phyloP scores from a whole-genome alignment of 2,329 filamentous ascomycete species.

The Neocatenulostroma microsporum region DNA sequence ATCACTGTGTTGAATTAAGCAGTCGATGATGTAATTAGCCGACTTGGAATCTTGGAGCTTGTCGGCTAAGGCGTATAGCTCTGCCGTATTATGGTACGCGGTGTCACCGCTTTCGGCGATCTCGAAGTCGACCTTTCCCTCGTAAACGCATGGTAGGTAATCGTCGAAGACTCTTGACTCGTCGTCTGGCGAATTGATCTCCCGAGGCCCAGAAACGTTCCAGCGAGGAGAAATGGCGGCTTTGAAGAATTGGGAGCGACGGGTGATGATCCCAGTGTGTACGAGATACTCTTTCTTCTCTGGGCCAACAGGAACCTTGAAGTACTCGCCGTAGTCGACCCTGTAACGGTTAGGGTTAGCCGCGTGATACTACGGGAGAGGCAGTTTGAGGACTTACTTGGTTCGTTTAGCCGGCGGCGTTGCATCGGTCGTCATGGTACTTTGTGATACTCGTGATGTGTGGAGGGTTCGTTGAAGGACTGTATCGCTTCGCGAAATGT shows the following conservation, averaged over 20 bases:
- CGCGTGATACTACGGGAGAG: too few species aligned
- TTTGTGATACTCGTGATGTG: too few species aligned
- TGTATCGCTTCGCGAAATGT: too few species aligned
- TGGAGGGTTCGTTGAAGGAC: too few species aligned
- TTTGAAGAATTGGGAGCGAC: constrained; percentile 10
- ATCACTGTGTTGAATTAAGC: too few species aligned
- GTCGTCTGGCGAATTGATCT: constrained; percentile 9
- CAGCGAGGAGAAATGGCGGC: constrained; percentile 1
- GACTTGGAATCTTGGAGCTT: constrained; percentile 3
- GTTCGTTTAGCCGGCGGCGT: background rate
- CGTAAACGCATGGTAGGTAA: constrained; percentile 10
- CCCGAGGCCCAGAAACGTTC: too few species aligned
- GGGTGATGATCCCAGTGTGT: constrained; percentile 8
- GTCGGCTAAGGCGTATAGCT: constrained; percentile 8
- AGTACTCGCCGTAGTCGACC: background rate
- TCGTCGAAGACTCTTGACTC: constrained; percentile 5
- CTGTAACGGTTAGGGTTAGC: too few species aligned
- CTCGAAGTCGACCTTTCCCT: background rate
- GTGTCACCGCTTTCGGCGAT: too few species aligned
- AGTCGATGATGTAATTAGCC: constrained; percentile 4
- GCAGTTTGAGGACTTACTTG: constrained; percentile 25
- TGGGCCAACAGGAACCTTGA: constrained; percentile 5
- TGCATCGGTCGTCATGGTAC: too few species aligned
- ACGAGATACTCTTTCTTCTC: constrained; percentile 6
- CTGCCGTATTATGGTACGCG: too few species aligned